phyloP scores from a whole-genome alignment of 2,329 filamentous ascomycete species.

The Exserohilum turcica region DNA sequence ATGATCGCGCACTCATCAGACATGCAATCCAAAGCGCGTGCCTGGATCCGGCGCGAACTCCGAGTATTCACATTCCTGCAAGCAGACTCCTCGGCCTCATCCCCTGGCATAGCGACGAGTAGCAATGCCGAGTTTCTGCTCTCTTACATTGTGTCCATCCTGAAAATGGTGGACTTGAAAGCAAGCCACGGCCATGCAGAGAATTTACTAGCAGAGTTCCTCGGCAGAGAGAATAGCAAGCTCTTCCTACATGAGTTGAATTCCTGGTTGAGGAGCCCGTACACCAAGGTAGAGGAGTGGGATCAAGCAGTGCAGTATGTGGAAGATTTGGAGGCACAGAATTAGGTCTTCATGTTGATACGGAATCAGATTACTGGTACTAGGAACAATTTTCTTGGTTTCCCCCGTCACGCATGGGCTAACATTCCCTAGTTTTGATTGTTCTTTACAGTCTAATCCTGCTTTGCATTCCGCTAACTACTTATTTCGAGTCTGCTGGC shows the following conservation, averaged over 20 bases:
- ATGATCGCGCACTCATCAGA: slow-evolving; percentile 67
- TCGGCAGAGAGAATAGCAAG: slow-evolving; percentile 73
- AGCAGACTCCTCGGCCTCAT: slow-evolving; percentile 37
- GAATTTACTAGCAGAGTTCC: slow-evolving; percentile 75
- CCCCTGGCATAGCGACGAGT: slow-evolving; percentile 43
- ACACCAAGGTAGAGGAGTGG: slow-evolving; percentile 73
- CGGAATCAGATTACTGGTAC: background rate
- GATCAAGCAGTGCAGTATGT: slow-evolving; percentile 77
- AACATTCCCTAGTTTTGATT: background rate
- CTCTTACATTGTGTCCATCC: slow-evolving; percentile 81
- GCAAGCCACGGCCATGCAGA: slow-evolving; percentile 79
- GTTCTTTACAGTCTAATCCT: background rate
- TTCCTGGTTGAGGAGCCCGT: slow-evolving; percentile 83
- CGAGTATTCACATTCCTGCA: slow-evolving; percentile 79
- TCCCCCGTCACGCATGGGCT: background rate
- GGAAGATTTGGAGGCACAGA: background rate
- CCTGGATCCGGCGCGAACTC: slow-evolving; percentile 83
- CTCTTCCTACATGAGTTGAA: slow-evolving; percentile 85
- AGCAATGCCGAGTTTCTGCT: slow-evolving; percentile 83
- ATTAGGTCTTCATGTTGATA: background rate
- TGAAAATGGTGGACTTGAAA: slow-evolving; percentile 82
- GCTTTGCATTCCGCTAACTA: background rate
- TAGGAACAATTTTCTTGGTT: too few species aligned
- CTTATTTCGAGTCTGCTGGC: slow-evolving; percentile 28
- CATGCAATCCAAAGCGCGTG: slow-evolving; percentile 75